Percentiles rank a stretch among this genome's conserved stretches.
Evolutionary conservation across 352 stramenopile species (phyloP).

Genomic region (Pythium graminicola): DNA sequence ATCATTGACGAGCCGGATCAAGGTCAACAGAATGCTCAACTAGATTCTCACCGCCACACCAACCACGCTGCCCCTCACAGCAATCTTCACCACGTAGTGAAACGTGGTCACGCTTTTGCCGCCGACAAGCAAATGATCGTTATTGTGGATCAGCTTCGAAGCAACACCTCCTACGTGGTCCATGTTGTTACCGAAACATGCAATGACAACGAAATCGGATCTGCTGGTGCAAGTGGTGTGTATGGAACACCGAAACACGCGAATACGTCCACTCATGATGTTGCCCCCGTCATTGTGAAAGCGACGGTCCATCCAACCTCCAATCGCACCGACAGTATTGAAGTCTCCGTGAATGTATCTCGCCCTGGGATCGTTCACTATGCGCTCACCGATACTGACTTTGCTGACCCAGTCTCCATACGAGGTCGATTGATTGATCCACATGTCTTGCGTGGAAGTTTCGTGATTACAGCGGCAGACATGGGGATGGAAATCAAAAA

Average conservation of each 20-base stretch:
- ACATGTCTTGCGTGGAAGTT: constrained; percentile 43
- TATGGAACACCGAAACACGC: constrained; percentile 27
- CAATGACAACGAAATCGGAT: neutral
- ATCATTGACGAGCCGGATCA: constrained; percentile 10
- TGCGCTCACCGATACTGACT: constrained; percentile 67
- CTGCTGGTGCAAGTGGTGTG: constrained; percentile 30
- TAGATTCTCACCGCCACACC: constrained; percentile 6
- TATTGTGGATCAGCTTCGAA: constrained; percentile 21
- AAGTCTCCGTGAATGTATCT: constrained; percentile 58
- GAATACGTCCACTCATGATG: constrained; percentile 45
- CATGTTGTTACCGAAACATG: constrained; percentile 14
- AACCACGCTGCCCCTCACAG: neutral
- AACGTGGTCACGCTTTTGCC: constrained; percentile 2
- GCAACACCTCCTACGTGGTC: constrained; percentile 34
- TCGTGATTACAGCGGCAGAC: constrained; percentile 32
- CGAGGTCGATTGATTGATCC: constrained; percentile 9
- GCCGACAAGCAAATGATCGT: constrained; percentile 10
- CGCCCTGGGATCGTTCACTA: constrained; percentile 63
- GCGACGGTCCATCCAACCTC: constrained; percentile 36
- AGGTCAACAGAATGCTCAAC: neutral
- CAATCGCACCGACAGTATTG: constrained; percentile 44
- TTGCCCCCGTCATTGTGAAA: constrained; percentile 56
- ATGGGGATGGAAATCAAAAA: constrained; percentile 66
- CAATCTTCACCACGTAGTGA: constrained; percentile 1
- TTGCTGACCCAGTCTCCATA: constrained; percentile 62